phyloP scores from a whole-genome alignment of 305 asterid genomes.

The Solanum chacoense region DNA sequence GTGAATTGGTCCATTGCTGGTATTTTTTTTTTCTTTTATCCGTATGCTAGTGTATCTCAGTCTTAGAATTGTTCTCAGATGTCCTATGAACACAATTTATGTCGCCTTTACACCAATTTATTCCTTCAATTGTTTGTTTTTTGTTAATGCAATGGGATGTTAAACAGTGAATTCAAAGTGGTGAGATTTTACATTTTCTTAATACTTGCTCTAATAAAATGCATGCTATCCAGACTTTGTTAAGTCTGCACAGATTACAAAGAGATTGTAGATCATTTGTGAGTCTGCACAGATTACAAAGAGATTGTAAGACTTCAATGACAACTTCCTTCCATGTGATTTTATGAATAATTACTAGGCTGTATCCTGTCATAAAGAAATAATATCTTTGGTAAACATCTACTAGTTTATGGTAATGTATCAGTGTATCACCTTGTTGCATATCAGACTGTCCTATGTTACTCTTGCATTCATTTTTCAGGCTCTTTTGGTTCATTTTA shows the following conservation, averaged over 20 bases:
- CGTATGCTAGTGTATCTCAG: background rate
- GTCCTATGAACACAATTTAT: background rate
- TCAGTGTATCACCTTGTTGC: background rate
- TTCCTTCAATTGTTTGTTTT: background rate
- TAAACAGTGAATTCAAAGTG: background rate
- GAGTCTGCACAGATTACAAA: background rate
- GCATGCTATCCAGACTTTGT: background rate
- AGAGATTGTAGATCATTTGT: background rate
- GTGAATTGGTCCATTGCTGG: slow-evolving; percentile 90
- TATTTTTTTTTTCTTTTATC: slow-evolving; percentile 16
- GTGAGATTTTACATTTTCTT: background rate
- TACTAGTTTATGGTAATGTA: background rate
- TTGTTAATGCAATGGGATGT: background rate
- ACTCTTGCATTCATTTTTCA: background rate
- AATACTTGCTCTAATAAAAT: background rate
- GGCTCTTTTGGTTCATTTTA: background rate
- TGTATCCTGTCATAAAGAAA: background rate
- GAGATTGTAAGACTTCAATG: background rate
- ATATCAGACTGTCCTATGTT: background rate
- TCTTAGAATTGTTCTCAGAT: background rate
- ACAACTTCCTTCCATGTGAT: background rate
- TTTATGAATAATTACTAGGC: background rate
- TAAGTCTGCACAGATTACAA: background rate
- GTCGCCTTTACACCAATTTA: background rate
- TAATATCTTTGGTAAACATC: background rate